These are phyloP conservation scores for Diaporthe ampelina DNA, from an alignment of 2,329 filamentous ascomycete species.

Conservation along the genomic window DNA sequence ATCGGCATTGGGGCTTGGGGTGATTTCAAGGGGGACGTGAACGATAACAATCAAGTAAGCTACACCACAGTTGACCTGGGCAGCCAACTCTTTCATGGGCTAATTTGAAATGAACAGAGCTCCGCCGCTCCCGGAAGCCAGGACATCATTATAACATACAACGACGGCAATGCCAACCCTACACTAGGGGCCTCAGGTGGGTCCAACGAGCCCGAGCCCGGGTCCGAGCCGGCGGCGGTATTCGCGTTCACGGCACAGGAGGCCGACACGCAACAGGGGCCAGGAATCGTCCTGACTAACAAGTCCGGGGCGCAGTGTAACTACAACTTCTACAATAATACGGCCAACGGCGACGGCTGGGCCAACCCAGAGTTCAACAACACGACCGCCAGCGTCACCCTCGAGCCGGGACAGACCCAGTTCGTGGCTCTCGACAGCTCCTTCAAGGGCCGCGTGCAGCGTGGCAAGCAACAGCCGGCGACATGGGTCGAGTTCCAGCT, in stretches of 20 bases:
- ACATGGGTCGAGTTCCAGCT: conserved; percentile 58
- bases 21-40: conserved; percentile 49
- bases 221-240: not conserved
- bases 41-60: conserved; percentile 49
- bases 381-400: conserved; percentile 4
- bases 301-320: conserved; percentile 20
- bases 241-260: not conserved
- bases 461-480: conserved; percentile 52
- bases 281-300: conserved; percentile 18
- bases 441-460: conserved; percentile 47
- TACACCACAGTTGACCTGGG: rapidly evolving
- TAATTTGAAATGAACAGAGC: conserved; percentile 46
- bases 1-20: conserved; percentile 57
- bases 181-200: conserved; percentile 19
- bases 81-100: no score
- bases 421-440: conserved; percentile 1
- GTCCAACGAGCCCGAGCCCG: not conserved
- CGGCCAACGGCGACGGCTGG: conserved; percentile 13
- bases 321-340: conserved; percentile 24
- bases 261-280: not conserved
- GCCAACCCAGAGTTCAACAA: conserved; percentile 22
- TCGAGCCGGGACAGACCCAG: not conserved
- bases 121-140: conserved; percentile 55
- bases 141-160: conserved; percentile 55
- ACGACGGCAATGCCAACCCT: conserved; percentile 47